Base-by-base conservation (phyloP, 2,329 filamentous ascomycete genomes). In the Hypomyces perniciosus region DNA sequence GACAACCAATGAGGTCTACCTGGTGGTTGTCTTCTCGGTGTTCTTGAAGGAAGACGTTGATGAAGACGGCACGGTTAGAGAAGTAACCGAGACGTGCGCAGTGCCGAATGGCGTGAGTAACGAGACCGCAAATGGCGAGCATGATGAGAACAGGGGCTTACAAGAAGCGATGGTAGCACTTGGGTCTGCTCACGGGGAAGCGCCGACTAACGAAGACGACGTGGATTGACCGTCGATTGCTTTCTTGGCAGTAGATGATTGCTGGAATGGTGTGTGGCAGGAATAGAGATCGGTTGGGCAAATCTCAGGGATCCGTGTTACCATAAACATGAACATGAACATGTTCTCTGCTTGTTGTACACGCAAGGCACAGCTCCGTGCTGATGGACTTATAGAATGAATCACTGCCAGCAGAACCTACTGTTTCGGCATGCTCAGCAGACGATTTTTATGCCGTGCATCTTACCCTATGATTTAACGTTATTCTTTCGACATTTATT, bases 1-100 rank as follows among this genome's bases (percentile, higher is more conserved):
- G 54, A 69, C 75, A 26, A 92, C 88, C 0, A 80, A 80, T 44
- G 79, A 88, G 33, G 78, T 88, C 12, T 88, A 96, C 60, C 81
- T 96, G 30, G 88, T 92, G 42, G 75, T 97, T 12, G 70, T 90
- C 5, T 92, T 97, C 65, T 86, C 84, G 13, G 74, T 96, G 4
- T 77, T 93, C 53, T 78, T 85, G 7, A 83, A 81, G 50, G 83
- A 88, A 43, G 76, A 86, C 54, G 71, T 84, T 33, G 76, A 81
- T 56, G 78, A 82, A 53, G 74, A 83, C 46, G 81, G 80, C 1
- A 73, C 72, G 1, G 62, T 83, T 7, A 82, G 79, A 58, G 57
- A 60, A 9, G 66, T 65, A 0, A 69, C 70, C 0, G 65, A 62
- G 8, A 13, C 63, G 57, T 8, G 54, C 54, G 4, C 51, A 12